A percentile compares a stretch with the other conserved stretches of the same genome.
Evolutionary conservation across 202 grass and related monocot species (phyloP).

Genomic region (Panicum virgatum): DNA sequence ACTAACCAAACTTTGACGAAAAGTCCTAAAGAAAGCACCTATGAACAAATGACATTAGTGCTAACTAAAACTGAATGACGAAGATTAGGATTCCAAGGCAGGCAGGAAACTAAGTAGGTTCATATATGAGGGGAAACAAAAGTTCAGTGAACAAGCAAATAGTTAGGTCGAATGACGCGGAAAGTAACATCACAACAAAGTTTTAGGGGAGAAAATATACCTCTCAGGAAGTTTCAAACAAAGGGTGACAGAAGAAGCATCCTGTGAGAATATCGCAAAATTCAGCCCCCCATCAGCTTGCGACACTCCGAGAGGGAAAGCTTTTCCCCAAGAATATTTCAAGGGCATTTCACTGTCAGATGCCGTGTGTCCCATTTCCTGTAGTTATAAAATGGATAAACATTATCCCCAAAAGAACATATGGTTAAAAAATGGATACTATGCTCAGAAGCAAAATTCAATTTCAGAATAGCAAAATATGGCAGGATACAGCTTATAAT

Average conservation of each 20-base stretch:
- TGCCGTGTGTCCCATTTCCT: constrained; percentile 52
- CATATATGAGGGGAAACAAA: not conserved
- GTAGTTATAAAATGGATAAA: constrained; percentile 35
- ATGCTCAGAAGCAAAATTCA: not conserved
- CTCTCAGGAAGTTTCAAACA: constrained; percentile 62
- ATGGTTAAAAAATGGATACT: not conserved
- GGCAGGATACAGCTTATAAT: not conserved
- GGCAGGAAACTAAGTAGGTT: constrained; percentile 5
- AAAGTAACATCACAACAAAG: constrained; percentile 30
- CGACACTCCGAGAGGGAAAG: constrained; percentile 78
- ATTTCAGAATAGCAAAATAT: not conserved
- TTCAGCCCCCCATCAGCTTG: constrained; percentile 65
- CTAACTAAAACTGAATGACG: not conserved
- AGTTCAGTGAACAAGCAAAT: constrained; percentile 5
- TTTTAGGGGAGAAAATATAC: constrained; percentile 37
- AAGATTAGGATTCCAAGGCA: not conserved
- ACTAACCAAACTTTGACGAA: not conserved
- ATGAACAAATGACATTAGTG: not conserved
- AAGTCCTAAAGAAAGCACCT: not conserved
- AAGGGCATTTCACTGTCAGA: constrained; percentile 31
- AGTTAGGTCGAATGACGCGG: not conserved
- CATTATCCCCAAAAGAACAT: constrained; percentile 1
- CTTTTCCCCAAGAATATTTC: constrained; percentile 72
- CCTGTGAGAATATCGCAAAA: constrained; percentile 87
- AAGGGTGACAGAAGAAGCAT: constrained; percentile 85